Evolutionary conservation across 169 alveolate genomes (phyloP).

Genomic region (Toxoplasma gondii): DNA sequence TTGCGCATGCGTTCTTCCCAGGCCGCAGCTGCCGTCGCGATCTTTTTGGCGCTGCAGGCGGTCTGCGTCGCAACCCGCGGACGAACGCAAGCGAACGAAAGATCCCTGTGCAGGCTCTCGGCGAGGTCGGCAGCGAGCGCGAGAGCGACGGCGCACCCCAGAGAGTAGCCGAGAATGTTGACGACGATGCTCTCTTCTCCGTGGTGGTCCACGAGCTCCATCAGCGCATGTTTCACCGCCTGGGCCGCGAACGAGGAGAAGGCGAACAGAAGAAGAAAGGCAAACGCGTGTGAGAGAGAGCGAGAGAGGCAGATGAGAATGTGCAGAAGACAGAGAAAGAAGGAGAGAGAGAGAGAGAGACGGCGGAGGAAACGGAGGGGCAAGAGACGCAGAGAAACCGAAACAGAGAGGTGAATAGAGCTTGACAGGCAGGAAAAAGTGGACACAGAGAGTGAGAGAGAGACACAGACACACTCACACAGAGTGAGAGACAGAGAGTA

Average conservation of each 20-base stretch:
- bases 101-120: background rate
- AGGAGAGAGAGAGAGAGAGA: background rate
- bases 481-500: too few relatives aligned
- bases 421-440: too few relatives aligned
- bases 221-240: slow-evolving; percentile 61
- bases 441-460: too few relatives aligned
- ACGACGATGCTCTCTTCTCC: slow-evolving; percentile 20
- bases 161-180: slow-evolving; percentile 56
- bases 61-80: background rate
- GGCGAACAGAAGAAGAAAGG: background rate
- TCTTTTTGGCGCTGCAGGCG: background rate
- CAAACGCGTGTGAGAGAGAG: background rate
- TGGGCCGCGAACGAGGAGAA: background rate
- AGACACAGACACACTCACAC: too few relatives aligned
- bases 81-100: background rate
- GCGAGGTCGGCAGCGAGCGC: slow-evolving; percentile 42
- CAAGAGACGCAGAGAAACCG: too few relatives aligned
- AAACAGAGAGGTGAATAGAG: too few relatives aligned
- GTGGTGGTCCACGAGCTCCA: slow-evolving; percentile 57
- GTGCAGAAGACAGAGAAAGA: background rate
- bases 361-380: background rate
- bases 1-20: background rate
- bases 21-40: background rate
- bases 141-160: slow-evolving; percentile 64
- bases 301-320: background rate